Evolutionary conservation across 495 filamentous ascomycete species (phyloP).

Genomic region (Tuber microsphaerosporum): DNA sequence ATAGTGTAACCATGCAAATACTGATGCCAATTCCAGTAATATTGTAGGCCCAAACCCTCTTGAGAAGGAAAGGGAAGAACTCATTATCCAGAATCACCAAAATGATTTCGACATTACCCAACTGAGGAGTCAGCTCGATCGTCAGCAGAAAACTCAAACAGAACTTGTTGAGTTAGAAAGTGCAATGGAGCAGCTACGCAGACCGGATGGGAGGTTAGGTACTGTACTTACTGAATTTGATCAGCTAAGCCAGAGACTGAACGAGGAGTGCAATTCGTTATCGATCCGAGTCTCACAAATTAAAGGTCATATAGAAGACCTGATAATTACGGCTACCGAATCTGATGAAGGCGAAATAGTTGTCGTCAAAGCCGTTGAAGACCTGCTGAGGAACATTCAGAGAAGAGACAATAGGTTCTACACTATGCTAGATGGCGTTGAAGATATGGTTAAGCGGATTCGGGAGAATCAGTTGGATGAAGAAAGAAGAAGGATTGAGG

Average conservation of each 20-base stretch:
- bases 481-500: not conserved
- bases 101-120: not conserved
- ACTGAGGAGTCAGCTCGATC: not conserved
- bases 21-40: not conserved
- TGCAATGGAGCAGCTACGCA: not conserved
- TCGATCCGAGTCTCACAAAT: not conserved
- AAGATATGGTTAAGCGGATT: conserved; percentile 2
- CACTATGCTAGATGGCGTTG: not conserved
- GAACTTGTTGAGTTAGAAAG: not conserved
- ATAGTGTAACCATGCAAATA: not conserved
- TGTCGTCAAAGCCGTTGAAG: not conserved
- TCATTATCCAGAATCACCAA: not conserved
- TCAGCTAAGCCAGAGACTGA: not conserved
- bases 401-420: not conserved
- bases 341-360: not conserved
- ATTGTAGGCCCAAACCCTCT: not conserved
- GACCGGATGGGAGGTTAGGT: not conserved
- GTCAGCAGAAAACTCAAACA: not conserved
- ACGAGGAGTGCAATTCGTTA: not conserved
- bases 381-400: not conserved
- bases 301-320: conserved; percentile 1
- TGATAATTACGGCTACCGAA: not conserved
- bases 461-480: not conserved
- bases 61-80: not conserved
- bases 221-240: not conserved